phyloP scores from a whole-genome alignment of 805 yeast genomes.

The Barnettozyma sp. region DNA sequence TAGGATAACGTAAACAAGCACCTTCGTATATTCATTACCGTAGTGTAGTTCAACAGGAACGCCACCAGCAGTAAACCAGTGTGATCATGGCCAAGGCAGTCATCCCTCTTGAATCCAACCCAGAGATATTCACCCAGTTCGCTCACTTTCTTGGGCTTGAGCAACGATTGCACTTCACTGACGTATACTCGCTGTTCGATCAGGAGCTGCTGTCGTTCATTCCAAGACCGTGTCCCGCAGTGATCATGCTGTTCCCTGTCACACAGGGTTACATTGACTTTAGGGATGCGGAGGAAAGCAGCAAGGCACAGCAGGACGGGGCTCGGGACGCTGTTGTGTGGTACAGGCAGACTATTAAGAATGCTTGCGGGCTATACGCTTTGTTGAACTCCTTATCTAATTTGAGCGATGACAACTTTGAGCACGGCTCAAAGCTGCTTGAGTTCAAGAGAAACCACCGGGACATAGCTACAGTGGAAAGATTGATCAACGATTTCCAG shows the following conservation, averaged over 20 bases:
- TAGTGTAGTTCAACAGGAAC: too few relatives aligned
- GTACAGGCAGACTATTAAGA: constrained; percentile 78
- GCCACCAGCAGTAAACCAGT: too few relatives aligned
- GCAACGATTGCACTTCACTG: constrained; percentile 57
- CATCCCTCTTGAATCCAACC: constrained; percentile 88
- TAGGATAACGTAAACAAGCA: too few relatives aligned
- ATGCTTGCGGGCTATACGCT: constrained; percentile 93
- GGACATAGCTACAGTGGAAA: constrained; percentile 24
- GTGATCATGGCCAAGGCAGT: constrained; percentile 40
- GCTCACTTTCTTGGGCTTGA: constrained; percentile 64
- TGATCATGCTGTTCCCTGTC: constrained; percentile 79
- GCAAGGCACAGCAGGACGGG: constrained; percentile 10
- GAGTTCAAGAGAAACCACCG: constrained; percentile 14
- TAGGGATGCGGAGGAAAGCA: constrained; percentile 34
- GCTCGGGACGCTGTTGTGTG: constrained; percentile 58
- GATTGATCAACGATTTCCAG: constrained; percentile 42
- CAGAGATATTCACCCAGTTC: constrained; percentile 68
- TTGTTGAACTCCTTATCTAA: constrained; percentile 57
- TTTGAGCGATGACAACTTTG: constrained; percentile 26
- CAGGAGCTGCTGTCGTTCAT: constrained; percentile 71
- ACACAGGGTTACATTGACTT: constrained; percentile 52
- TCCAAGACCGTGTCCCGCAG: constrained; percentile 73
- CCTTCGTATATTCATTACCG: too few relatives aligned
- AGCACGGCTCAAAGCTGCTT: constrained; percentile 11
- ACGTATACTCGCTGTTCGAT: constrained; percentile 80